phyloP scores from a whole-genome alignment of 2,329 filamentous ascomycete species.

The Dryadomyces quercus-mongolicae region DNA sequence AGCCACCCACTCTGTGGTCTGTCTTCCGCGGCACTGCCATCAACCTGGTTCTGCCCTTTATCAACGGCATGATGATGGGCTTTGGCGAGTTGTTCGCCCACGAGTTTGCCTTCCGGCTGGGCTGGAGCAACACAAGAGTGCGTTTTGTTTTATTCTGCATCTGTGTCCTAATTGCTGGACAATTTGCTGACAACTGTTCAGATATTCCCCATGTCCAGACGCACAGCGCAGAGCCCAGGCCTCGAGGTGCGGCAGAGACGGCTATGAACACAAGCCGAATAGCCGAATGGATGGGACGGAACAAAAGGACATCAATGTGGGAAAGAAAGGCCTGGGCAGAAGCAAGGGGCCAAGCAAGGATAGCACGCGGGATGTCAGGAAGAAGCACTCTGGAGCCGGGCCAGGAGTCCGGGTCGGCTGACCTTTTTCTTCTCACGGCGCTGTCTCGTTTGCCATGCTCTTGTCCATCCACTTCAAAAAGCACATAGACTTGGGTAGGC shows the following conservation, averaged over 20 bases:
- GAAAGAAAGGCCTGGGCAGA: no score
- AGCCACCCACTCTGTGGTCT: conserved; percentile 77
- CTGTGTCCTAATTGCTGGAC: no score
- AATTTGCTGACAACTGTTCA: conserved; percentile 15
- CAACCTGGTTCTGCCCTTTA: conserved; percentile 87
- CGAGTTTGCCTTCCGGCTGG: conserved; percentile 83
- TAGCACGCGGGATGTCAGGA: no score
- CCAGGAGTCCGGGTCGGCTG: no score
- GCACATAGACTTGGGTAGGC: conserved; percentile 2
- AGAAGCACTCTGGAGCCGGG: no score
- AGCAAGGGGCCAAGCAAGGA: no score
- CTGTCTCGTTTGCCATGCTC: not conserved
- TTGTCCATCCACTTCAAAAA: not conserved
- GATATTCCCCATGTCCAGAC: conserved; percentile 47
- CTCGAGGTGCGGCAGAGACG: conserved; percentile 66
- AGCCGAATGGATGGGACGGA: not conserved
- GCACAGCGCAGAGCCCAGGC: conserved; percentile 61
- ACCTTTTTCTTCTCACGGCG: no score
- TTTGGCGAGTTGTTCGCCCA: conserved; percentile 96
- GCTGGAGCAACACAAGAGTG: conserved; percentile 91
- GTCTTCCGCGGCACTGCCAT: conserved; percentile 82
- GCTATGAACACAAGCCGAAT: conserved; percentile 32
- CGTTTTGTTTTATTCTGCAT: no score
- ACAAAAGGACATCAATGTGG: no score
- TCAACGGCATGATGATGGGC: conserved; percentile 96